These are phyloP conservation scores for Saururus chinensis DNA, from an alignment of 164 flowering plant genomes.

Conservation along the genomic window DNA sequence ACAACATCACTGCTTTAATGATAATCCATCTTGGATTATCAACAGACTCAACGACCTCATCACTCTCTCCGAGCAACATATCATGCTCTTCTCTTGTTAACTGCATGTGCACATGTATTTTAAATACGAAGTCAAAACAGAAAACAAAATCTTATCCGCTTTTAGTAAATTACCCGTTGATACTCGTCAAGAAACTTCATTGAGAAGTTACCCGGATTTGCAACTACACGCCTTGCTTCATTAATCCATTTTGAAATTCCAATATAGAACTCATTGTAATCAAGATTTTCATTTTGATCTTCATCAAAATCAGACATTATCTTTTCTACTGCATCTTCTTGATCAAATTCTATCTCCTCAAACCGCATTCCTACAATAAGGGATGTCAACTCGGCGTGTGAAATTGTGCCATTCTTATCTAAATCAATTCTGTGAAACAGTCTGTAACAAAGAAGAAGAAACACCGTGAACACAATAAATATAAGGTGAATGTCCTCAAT, in stretches of 20 bases:
- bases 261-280: slow-evolving; percentile 33
- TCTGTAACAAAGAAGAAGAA: slow-evolving; percentile 26
- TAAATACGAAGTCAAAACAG: neutral
- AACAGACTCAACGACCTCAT: slow-evolving; percentile 37
- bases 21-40: slow-evolving; percentile 12
- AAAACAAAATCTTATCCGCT: neutral
- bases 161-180: slow-evolving; percentile 29
- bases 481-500: neutral
- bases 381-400: slow-evolving; percentile 51
- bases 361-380: slow-evolving; percentile 57
- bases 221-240: slow-evolving; percentile 32
- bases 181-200: slow-evolving; percentile 23
- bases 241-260: slow-evolving; percentile 58
- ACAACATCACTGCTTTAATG: slow-evolving; percentile 24
- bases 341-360: slow-evolving; percentile 45
- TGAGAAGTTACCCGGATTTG: slow-evolving; percentile 22
- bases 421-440: slow-evolving; percentile 46
- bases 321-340: slow-evolving; percentile 48
- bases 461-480: neutral
- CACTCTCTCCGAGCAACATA: slow-evolving; percentile 37
- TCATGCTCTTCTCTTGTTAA: slow-evolving; percentile 40
- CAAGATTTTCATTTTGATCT: slow-evolving; percentile 28
- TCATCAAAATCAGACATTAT: slow-evolving; percentile 65
- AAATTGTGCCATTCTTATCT: slow-evolving; percentile 31
- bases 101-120: slow-evolving; percentile 20